Evolutionary conservation across 148 eudicot genomes (phyloP).

Genomic region (Dysphania ambrosioides): DNA sequence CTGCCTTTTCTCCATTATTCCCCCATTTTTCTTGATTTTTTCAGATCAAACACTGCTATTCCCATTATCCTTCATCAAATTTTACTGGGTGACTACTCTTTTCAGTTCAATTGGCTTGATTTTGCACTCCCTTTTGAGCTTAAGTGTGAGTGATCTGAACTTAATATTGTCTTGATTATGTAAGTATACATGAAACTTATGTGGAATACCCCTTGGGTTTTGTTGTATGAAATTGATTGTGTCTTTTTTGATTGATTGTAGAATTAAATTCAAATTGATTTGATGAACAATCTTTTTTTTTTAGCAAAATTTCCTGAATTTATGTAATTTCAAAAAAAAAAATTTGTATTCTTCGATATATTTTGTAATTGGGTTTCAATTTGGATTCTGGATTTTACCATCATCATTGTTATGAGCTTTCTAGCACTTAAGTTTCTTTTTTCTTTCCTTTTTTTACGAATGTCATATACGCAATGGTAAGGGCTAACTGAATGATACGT

Average conservation of each 20-base stretch:
- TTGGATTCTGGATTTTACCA: conserved; percentile 8
- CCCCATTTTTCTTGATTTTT: not conserved
- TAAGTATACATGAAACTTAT: conserved; percentile 6
- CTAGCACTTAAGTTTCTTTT: too few species aligned
- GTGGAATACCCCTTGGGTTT: not conserved
- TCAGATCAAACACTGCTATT: conserved; percentile 6
- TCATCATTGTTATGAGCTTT: too few species aligned
- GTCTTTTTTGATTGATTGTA: conserved; percentile 12
- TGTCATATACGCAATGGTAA: not conserved
- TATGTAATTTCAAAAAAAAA: not conserved
- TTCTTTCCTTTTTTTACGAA: not conserved
- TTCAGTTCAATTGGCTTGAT: conserved; percentile 2
- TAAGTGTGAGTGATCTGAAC: conserved; percentile 27
- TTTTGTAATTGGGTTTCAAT: not conserved
- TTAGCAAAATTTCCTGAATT: not conserved
- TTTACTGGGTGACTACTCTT: conserved; percentile 7
- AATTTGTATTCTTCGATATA: not conserved
- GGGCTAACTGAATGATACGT: not conserved
- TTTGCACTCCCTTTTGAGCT: conserved; percentile 11
- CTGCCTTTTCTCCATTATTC: conserved; percentile 3
- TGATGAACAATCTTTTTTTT: not conserved
- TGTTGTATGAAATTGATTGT: not conserved
- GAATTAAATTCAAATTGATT: not conserved
- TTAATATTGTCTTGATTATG: not conserved
- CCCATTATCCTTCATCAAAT: not conserved